Conservation (phyloP, 495 filamentous ascomycete species). For the Penicillium paradoxum region DNA sequence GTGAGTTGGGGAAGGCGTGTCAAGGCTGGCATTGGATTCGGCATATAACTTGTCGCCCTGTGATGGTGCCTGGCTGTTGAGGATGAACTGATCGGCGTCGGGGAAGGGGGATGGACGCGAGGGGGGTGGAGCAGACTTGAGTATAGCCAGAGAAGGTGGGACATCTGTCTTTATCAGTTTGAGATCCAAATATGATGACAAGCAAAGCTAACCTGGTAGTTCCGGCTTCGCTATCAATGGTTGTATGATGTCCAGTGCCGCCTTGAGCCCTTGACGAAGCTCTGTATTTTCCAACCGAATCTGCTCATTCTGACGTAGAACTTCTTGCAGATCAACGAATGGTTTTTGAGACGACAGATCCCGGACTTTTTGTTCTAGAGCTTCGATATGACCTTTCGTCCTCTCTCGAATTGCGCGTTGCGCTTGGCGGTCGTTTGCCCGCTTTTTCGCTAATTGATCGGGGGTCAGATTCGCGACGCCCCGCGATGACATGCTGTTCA, state of each 20-base stretch:
- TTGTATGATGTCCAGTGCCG: slow-evolving; percentile 60
- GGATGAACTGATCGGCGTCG: slow-evolving; percentile 20
- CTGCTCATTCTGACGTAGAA: slow-evolving; percentile 61
- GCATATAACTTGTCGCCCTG: slow-evolving; percentile 25
- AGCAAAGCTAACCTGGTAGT: slow-evolving; percentile 18
- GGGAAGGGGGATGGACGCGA: slow-evolving; percentile 24
- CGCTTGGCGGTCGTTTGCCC: slow-evolving; percentile 84
- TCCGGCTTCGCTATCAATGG: slow-evolving; percentile 46
- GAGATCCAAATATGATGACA: background rate
- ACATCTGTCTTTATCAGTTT: slow-evolving; percentile 15
- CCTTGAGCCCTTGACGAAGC: slow-evolving; percentile 56
- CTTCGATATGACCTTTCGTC: slow-evolving; percentile 76
- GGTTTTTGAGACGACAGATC: slow-evolving; percentile 72
- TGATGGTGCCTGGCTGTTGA: slow-evolving; percentile 12
- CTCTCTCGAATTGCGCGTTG: slow-evolving; percentile 80
- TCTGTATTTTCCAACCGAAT: slow-evolving; percentile 67
- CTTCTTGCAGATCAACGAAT: slow-evolving; percentile 70
- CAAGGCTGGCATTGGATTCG: slow-evolving; percentile 32
- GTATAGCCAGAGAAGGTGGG: slow-evolving; percentile 11
- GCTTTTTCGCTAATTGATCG: slow-evolving; percentile 71
- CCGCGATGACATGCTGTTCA: slow-evolving; percentile 52
- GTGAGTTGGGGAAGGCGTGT: slow-evolving; percentile 36
- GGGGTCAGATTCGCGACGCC: slow-evolving; percentile 69
- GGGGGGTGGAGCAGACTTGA: slow-evolving; percentile 18
- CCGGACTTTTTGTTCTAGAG: slow-evolving; percentile 63